A percentile compares a stretch with the other conserved stretches of the same genome.
Conservation (phyloP, 192 early-diverging fungal genomes). For the Coemansia sp. region DNA sequence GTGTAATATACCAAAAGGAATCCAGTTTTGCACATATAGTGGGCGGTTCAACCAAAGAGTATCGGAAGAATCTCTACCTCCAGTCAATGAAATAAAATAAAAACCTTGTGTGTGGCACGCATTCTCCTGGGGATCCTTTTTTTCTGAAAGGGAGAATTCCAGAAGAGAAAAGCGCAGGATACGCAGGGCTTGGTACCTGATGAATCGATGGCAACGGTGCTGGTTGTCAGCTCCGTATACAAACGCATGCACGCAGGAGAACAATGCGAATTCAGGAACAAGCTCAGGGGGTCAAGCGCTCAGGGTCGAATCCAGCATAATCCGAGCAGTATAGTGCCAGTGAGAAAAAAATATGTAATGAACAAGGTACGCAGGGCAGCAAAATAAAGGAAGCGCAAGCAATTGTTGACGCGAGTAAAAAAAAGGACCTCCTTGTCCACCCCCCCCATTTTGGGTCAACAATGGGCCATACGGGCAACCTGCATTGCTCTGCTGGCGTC, state of each 20-base stretch:
- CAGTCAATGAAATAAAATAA: too few species aligned
- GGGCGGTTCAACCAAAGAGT: slow-evolving; percentile 5
- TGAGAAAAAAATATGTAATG: background rate
- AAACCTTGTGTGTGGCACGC: too few species aligned
- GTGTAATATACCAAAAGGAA: background rate
- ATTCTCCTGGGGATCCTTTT: too few species aligned
- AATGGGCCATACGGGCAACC: too few species aligned
- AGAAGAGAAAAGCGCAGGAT: background rate
- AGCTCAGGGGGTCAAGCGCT: too few species aligned
- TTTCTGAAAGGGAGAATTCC: background rate
- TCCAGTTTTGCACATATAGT: background rate
- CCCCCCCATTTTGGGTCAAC: too few species aligned
- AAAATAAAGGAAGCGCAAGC: too few species aligned
- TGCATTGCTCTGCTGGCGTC: too few species aligned
- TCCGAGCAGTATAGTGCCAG: slow-evolving; percentile 4
- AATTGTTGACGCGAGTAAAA: too few species aligned
- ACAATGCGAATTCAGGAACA: too few species aligned
- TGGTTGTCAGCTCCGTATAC: background rate
- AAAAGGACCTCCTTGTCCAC: too few species aligned
- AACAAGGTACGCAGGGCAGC: background rate
- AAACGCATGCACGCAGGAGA: background rate
- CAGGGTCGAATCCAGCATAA: too few species aligned
- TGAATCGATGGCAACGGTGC: background rate
- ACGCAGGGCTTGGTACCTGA: background rate
- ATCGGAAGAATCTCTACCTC: background rate